Conservation (phyloP, 2,329 filamentous ascomycete species). For the Scedosporium minutisporum region DNA sequence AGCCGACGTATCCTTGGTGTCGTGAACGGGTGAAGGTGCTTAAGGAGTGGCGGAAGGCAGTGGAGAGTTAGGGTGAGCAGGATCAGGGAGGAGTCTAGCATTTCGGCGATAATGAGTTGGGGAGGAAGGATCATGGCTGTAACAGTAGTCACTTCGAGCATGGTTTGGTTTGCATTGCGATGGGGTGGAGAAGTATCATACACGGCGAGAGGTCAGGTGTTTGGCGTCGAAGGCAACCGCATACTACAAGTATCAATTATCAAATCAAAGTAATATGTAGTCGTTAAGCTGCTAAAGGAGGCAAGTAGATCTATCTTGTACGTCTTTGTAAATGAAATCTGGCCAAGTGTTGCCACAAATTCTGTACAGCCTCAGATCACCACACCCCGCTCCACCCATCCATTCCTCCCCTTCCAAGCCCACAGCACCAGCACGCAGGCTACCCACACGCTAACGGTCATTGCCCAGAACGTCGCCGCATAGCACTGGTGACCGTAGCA, state of each 20-base stretch:
- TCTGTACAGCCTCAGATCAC: conserved; percentile 33
- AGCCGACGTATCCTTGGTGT: conserved; percentile 40
- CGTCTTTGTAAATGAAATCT: too few species aligned
- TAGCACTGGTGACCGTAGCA: conserved; percentile 82
- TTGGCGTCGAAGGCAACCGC: background rate
- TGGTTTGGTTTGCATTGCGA: background rate
- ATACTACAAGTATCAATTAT: too few species aligned
- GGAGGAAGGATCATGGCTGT: too few species aligned
- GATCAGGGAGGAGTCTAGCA: too few species aligned
- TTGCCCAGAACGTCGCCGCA: conserved; percentile 73
- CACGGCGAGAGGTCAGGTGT: background rate
- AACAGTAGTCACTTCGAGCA: too few species aligned
- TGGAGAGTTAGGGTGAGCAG: too few species aligned
- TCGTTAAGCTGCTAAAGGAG: too few species aligned
- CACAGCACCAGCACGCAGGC: conserved; percentile 63
- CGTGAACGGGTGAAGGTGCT: conserved; percentile 29
- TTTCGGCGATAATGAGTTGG: too few species aligned
- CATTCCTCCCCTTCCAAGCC: conserved; percentile 71
- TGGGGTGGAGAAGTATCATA: background rate
- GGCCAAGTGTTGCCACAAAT: too few species aligned
- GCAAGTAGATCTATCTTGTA: too few species aligned
- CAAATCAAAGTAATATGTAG: too few species aligned
- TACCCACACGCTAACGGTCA: conserved; percentile 69
- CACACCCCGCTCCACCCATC: conserved; percentile 70
- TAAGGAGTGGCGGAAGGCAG: conserved; percentile 31